These are phyloP conservation scores for Tuber indicum DNA, from an alignment of 495 filamentous ascomycete species.

Conservation along the genomic window DNA sequence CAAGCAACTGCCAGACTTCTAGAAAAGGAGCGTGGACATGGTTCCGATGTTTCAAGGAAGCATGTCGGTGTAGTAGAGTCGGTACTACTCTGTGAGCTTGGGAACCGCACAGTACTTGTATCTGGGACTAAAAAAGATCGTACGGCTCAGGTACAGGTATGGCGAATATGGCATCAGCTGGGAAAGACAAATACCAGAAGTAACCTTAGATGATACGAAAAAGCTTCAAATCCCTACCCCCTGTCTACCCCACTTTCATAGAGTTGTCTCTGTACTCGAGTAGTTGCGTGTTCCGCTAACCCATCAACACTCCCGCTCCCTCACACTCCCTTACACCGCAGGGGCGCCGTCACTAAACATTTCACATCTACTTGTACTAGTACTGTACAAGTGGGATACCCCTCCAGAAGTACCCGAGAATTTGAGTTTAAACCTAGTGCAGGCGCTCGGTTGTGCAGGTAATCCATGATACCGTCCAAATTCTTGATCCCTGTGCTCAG, in stretches of 20 bases:
- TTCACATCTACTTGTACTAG: neutral
- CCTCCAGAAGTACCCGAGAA: too few relatives aligned
- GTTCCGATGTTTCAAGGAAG: neutral
- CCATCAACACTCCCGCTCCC: neutral
- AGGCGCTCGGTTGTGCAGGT: too few relatives aligned
- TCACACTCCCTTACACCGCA: neutral
- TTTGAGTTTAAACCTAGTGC: too few relatives aligned
- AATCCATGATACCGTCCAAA: too few relatives aligned
- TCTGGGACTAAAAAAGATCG: neutral
- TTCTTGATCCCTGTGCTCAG: too few relatives aligned
- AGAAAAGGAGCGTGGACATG: neutral
- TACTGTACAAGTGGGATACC: too few relatives aligned
- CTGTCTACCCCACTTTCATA: neutral
- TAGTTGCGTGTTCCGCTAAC: neutral
- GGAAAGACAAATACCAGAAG: neutral
- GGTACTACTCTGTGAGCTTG: neutral
- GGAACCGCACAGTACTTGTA: neutral
- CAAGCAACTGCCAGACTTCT: neutral
- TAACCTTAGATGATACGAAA: neutral
- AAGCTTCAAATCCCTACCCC: neutral
- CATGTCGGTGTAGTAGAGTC: neutral
- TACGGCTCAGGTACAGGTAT: neutral
- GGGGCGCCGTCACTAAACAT: neutral
- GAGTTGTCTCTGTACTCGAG: neutral
- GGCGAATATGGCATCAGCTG: neutral